Percentiles rank a stretch among this genome's conserved stretches.
phyloP scores from a whole-genome alignment of 306 rosid genomes.

The Cicer arietinum region DNA sequence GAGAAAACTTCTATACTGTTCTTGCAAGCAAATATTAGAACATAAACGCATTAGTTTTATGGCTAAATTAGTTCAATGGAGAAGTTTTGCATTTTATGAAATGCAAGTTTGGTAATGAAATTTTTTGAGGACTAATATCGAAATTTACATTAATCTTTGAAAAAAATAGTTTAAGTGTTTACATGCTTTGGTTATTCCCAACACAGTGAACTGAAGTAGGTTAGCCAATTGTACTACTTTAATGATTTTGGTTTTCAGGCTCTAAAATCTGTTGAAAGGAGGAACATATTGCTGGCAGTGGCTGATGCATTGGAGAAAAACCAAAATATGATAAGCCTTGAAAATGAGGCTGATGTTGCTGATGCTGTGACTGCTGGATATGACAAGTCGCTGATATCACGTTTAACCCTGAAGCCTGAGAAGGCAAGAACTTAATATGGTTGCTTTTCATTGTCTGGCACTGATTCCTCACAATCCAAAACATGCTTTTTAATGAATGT shows the following conservation, averaged over 20 bases:
- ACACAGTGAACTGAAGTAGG: constrained; percentile 10
- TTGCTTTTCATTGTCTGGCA: constrained; percentile 13
- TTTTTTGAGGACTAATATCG: neutral
- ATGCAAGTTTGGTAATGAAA: neutral
- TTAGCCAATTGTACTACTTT: constrained; percentile 17
- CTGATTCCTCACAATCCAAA: constrained; percentile 9
- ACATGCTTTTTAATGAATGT: neutral
- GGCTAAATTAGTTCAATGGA: neutral
- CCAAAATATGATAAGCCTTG: constrained; percentile 56
- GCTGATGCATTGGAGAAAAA: constrained; percentile 91
- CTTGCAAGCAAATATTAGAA: constrained; percentile 2
- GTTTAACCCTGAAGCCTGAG: constrained; percentile 48
- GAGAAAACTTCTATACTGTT: neutral
- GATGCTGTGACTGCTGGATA: constrained; percentile 45
- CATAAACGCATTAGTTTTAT: neutral
- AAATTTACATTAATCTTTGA: neutral
- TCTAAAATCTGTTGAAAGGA: constrained; percentile 69
- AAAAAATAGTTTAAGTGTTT: neutral
- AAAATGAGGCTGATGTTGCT: constrained; percentile 63
- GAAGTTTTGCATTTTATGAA: neutral
- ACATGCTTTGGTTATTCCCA: neutral
- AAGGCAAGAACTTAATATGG: constrained; percentile 44
- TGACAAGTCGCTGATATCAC: constrained; percentile 47
- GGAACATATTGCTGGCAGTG: constrained; percentile 69
- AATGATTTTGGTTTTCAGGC: constrained; percentile 53